phyloP scores from a whole-genome alignment of 2,329 filamentous ascomycete species.

The Emydomyces testavorans region DNA sequence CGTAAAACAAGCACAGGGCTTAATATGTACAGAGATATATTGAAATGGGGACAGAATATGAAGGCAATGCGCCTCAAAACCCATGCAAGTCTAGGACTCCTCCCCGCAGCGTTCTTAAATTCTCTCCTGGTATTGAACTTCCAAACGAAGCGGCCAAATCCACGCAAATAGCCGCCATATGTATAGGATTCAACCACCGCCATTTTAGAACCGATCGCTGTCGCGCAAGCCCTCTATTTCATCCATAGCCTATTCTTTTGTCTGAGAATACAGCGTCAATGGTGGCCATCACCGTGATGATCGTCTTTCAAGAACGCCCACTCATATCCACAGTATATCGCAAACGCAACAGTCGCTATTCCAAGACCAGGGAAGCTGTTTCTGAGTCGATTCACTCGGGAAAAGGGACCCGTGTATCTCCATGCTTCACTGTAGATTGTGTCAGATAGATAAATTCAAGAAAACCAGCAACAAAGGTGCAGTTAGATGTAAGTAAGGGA shows the following conservation, averaged over 20 bases:
- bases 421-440: constrained; percentile 65
- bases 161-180: neutral
- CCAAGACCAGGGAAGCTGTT: constrained; percentile 78
- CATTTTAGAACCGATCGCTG: neutral
- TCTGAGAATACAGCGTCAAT: neutral
- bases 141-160: no score
- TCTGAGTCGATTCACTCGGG: constrained; percentile 80
- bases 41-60: neutral
- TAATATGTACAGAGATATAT: constrained; percentile 8
- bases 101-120: neutral
- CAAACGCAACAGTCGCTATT: constrained; percentile 83
- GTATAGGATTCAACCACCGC: neutral
- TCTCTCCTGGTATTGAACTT: neutral
- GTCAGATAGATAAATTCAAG: constrained; percentile 17
- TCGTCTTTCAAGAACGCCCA: constrained; percentile 68
- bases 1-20: neutral
- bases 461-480: no score
- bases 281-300: constrained; percentile 46
- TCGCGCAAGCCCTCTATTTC: neutral
- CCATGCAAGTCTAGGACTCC: constrained; percentile 1
- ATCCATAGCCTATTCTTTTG: neutral
- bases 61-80: constrained; percentile 3
- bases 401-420: constrained; percentile 84
- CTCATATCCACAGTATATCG: constrained; percentile 80
- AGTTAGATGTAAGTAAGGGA: no score